Percentiles rank a stretch among this genome's conserved stretches.
Evolutionary conservation across 2,329 filamentous ascomycete species (phyloP).

Genomic region (Colletotrichum cuscutae): DNA sequence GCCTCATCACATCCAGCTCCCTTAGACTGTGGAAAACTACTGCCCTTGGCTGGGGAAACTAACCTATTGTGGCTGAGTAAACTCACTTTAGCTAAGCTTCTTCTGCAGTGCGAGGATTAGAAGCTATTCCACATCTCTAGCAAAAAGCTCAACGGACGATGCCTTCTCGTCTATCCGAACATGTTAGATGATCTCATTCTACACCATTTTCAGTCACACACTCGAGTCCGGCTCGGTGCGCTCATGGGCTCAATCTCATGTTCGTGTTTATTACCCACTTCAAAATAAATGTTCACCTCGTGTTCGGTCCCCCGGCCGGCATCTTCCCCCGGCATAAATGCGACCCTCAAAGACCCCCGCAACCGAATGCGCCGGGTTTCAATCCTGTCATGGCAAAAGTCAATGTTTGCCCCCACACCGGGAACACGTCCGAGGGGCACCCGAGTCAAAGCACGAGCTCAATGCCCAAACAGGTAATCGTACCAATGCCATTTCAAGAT

Average conservation of each 20-base stretch:
- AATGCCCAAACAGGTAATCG: not conserved
- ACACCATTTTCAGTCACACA: not conserved
- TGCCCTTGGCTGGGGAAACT: not conserved
- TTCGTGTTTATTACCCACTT: not conserved
- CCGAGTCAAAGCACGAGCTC: constrained; percentile 23
- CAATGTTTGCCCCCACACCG: not conserved
- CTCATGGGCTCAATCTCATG: not conserved
- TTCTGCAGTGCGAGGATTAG: not conserved
- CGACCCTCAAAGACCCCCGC: not conserved
- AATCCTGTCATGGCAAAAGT: constrained; percentile 4
- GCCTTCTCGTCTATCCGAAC: not conserved
- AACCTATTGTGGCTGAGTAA: not conserved
- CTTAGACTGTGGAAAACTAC: not conserved
- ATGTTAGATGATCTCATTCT: not conserved
- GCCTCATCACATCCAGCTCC: not conserved
- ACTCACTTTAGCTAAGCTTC: not conserved
- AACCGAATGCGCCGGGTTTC: constrained; percentile 1
- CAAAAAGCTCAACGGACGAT: not conserved
- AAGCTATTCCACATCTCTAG: not conserved
- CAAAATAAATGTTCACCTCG: not conserved
- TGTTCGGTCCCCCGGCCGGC: constrained; percentile 4
- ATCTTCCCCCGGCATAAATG: not conserved
- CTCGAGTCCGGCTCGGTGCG: not conserved
- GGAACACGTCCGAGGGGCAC: constrained; percentile 12
- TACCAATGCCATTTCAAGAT: not conserved